Evolutionary conservation across 2,329 filamentous ascomycete genomes (phyloP).

Genomic region (Tolypocladium ovalisporum): DNA sequence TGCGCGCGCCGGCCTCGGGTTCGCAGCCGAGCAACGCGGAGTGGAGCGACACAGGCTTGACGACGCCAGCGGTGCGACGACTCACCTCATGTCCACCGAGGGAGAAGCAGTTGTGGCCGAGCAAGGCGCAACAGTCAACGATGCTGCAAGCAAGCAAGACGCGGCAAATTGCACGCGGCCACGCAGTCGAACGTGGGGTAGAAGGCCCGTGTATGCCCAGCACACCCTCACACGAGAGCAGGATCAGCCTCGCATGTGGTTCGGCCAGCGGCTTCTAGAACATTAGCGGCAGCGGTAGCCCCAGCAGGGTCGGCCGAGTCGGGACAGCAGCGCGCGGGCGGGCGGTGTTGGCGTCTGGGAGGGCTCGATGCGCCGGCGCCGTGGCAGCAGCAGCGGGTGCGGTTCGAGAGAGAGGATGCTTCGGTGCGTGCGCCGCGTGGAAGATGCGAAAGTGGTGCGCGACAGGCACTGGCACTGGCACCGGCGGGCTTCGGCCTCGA

Average conservation of each 20-base stretch:
- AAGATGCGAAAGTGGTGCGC: neutral
- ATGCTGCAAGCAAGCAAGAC: neutral
- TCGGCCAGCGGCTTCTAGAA: constrained; percentile 4
- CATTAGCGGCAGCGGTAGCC: neutral
- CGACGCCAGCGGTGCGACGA: neutral
- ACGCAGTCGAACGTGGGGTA: constrained; percentile 1
- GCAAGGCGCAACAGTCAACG: neutral
- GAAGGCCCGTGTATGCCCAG: neutral
- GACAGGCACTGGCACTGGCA: neutral
- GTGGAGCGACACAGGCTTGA: neutral
- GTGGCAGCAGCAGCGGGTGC: neutral
- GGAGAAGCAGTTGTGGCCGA: neutral
- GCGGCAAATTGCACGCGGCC: neutral
- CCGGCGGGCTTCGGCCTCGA: neutral
- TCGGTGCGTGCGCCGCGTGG: neutral
- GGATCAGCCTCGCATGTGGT: constrained; percentile 5
- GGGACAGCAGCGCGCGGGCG: neutral
- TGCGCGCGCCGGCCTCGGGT: neutral
- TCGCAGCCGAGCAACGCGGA: neutral
- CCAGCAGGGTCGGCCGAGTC: neutral
- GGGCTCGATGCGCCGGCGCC: neutral
- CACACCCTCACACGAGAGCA: constrained; percentile 3
- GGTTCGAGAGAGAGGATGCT: neutral
- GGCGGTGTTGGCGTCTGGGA: neutral
- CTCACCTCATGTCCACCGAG: constrained; percentile 1